phyloP scores from a whole-genome alignment of 2,329 filamentous ascomycete genomes.

The Chaetomiaceae sp. region DNA sequence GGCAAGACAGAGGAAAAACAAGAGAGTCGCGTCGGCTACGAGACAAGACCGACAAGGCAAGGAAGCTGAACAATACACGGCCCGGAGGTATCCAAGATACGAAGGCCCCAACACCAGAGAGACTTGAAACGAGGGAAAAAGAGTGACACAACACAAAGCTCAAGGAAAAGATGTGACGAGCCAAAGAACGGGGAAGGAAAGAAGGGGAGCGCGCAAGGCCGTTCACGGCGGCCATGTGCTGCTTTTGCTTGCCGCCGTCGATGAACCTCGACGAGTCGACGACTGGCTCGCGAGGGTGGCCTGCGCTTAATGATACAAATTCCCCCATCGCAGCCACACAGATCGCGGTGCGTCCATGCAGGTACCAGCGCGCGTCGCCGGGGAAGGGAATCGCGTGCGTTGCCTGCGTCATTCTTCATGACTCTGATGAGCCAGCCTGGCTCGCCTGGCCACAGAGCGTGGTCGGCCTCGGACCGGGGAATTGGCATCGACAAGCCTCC shows the following conservation, averaged over 20 bases:
- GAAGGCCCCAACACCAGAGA: conserved; percentile 12
- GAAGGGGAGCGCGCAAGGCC: not conserved
- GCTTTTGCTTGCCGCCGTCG: conserved; percentile 11
- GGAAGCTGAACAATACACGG: not conserved
- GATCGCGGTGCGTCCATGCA: not conserved
- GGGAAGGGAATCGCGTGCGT: not conserved
- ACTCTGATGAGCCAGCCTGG: not conserved
- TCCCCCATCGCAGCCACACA: conserved; percentile 7
- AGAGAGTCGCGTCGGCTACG: not conserved
- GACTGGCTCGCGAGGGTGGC: not conserved
- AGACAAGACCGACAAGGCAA: conserved; percentile 2
- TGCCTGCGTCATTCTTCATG: not conserved
- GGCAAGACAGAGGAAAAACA: conserved; percentile 21
- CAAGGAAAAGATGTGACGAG: conserved; percentile 7
- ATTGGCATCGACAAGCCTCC: conserved; percentile 1
- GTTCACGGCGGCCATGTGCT: not conserved
- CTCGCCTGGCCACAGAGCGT: not conserved
- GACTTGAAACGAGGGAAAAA: conserved; percentile 26
- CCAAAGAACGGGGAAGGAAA: not conserved
- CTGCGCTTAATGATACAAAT: conserved; percentile 20
- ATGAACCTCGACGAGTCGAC: not conserved
- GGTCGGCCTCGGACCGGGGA: not conserved
- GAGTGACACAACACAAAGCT: conserved; percentile 3
- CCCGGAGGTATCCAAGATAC: conserved; percentile 7
- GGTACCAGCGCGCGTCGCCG: not conserved